phyloP scores from a whole-genome alignment of 1,284 basidiomycete genomes.

The Irpex lacteus region DNA sequence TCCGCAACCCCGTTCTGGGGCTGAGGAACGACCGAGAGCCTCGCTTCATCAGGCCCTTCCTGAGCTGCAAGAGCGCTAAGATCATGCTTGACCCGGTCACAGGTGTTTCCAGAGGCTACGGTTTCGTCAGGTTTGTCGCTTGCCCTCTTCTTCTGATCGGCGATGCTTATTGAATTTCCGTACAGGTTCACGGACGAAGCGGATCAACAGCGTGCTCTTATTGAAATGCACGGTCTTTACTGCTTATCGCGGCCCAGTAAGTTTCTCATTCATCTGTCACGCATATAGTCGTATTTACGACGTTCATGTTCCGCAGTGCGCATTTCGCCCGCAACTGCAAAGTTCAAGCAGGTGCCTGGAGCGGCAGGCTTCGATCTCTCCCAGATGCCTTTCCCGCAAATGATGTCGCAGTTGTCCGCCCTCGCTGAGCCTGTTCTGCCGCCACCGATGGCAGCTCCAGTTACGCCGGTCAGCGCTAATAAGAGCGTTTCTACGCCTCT shows the following conservation, averaged over 20 bases:
- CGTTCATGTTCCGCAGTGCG: slow-evolving; percentile 54
- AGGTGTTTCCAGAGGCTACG: slow-evolving; percentile 86
- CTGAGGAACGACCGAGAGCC: slow-evolving; percentile 78
- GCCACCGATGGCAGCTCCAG: slow-evolving; percentile 38
- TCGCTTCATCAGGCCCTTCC: slow-evolving; percentile 81
- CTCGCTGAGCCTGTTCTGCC: slow-evolving; percentile 14
- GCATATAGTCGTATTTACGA: slow-evolving; percentile 16
- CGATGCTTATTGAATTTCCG: not conserved
- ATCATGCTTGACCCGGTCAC: slow-evolving; percentile 90
- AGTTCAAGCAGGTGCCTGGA: slow-evolving; percentile 65
- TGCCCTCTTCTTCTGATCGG: slow-evolving; percentile 8
- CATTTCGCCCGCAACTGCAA: slow-evolving; percentile 86
- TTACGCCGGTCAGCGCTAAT: slow-evolving; percentile 38
- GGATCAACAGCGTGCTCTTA: slow-evolving; percentile 84
- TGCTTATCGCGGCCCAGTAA: slow-evolving; percentile 82
- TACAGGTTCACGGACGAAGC: slow-evolving; percentile 79
- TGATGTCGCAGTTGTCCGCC: slow-evolving; percentile 14
- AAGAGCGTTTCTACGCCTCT: slow-evolving; percentile 69
- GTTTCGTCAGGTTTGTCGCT: slow-evolving; percentile 72
- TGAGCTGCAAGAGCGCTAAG: slow-evolving; percentile 89
- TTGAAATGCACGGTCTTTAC: slow-evolving; percentile 88
- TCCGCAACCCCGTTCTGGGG: slow-evolving; percentile 80
- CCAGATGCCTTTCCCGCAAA: slow-evolving; percentile 43
- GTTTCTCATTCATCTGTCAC: slow-evolving; percentile 25
- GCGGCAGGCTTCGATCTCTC: slow-evolving; percentile 44